A percentile compares a stretch with the other conserved stretches of the same genome.
phyloP scores from a whole-genome alignment of 2,329 filamentous ascomycete genomes.

The Cylindrodendrum hubeiense region DNA sequence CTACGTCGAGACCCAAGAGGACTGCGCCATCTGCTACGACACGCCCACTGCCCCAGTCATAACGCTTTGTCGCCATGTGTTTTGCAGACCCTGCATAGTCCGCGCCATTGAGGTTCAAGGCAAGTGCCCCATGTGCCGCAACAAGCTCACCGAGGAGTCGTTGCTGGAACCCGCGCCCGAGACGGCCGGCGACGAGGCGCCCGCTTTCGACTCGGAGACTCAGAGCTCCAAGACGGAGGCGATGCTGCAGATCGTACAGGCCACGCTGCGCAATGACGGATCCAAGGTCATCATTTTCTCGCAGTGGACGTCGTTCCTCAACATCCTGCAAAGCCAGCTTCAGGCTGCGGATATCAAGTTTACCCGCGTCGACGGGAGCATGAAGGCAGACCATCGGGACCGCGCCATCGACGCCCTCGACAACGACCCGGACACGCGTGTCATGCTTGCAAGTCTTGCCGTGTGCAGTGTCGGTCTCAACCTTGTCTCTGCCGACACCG shows the following conservation, averaged over 20 bases:
- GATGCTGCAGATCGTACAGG: constrained; percentile 79
- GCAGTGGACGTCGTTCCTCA: constrained; percentile 82
- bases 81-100: constrained; percentile 80
- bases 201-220: constrained; percentile 70
- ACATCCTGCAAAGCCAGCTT: constrained; percentile 78
- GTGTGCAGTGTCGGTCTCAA: constrained; percentile 91
- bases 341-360: constrained; percentile 70
- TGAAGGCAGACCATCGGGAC: constrained; percentile 79
- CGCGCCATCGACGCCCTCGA: constrained; percentile 76
- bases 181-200: constrained; percentile 55
- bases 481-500: constrained; percentile 86
- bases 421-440: constrained; percentile 73
- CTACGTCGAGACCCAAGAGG: constrained; percentile 83
- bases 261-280: constrained; percentile 71
- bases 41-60: constrained; percentile 80
- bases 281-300: constrained; percentile 82
- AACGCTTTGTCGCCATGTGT: constrained; percentile 86
- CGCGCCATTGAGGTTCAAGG: constrained; percentile 80
- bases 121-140: constrained; percentile 88
- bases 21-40: constrained; percentile 87
- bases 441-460: constrained; percentile 84
- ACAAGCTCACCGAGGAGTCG: constrained; percentile 70
- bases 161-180: constrained; percentile 75
- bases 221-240: constrained; percentile 88
- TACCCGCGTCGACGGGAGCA: constrained; percentile 83